Percentiles rank a stretch among this genome's conserved stretches.
Evolutionary conservation across 148 eudicot genomes (phyloP).

Genomic region (Cornus kousa): DNA sequence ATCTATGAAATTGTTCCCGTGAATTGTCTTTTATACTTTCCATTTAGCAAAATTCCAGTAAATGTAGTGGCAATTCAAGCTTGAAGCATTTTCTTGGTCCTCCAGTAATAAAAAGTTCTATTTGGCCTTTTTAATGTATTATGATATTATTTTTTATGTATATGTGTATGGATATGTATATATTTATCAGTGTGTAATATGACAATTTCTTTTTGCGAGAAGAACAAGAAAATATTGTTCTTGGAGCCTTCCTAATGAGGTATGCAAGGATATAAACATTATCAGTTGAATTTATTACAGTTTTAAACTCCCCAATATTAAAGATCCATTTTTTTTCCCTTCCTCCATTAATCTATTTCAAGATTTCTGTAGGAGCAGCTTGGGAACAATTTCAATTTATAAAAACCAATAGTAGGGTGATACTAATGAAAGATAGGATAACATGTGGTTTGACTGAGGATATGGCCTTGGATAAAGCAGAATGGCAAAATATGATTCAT

Average conservation of each 20-base stretch:
- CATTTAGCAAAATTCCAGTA: background rate
- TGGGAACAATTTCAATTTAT: too few species aligned
- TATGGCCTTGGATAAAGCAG: too few species aligned
- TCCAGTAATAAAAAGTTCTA: background rate
- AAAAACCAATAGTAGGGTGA: too few species aligned
- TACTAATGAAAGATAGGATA: too few species aligned
- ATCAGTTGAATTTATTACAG: background rate
- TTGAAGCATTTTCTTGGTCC: background rate
- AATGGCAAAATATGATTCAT: too few species aligned
- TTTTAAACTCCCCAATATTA: background rate
- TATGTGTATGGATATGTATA: background rate
- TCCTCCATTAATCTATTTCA: background rate
- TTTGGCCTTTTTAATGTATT: background rate
- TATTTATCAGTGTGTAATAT: too few species aligned
- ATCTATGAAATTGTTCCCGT: background rate
- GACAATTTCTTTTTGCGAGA: too few species aligned
- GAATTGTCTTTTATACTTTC: background rate
- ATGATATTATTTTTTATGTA: background rate
- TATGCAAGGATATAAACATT: background rate
- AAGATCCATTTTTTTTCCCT: background rate
- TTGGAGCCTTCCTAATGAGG: background rate
- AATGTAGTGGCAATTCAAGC: background rate
- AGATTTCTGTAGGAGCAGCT: background rate
- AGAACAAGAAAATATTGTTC: too few species aligned
- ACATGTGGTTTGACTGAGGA: too few species aligned